Evolutionary conservation across 108 stramenopile species (phyloP), one percentile per base, ranked within the genome.

Genomic region (Cyclotella choctawhatcheeana): DNA sequence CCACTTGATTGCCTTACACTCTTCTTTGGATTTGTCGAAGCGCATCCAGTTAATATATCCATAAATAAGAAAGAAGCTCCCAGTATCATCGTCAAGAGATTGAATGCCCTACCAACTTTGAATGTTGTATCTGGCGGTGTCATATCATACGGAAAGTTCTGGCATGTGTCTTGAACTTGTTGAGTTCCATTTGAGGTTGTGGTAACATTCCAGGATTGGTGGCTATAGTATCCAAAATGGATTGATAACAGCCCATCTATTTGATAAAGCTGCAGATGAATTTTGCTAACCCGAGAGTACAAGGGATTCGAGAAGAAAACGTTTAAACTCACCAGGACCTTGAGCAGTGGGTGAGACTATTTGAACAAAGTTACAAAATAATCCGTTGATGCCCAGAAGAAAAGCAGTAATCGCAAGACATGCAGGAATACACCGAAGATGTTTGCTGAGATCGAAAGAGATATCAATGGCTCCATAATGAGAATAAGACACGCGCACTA

Each of bases 211-310:
- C 55, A 56, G 12, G 55, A 56, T 30, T 56, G 55, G 31, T 56
- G 55, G 10, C 55, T 56, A 12, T 18, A 56, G 55, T 56, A 56
- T 14, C 55, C 55, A 18, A 56, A 56, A n/a, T 56, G 55, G n/a
- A 56, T 29, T 14, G 55, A 10, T 13, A 56, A 12, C 0, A 30
- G 55, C 1, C 13, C 27, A 12, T n/a, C 55, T 12, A 12, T 27
- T 1, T 8, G 12, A 14, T 56, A 12, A 14, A 31, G 29, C n/a
- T n/a, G n/a, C n/a, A n/a, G n/a, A n/a, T n/a, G n/a, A n/a, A n/a
- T n/a, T n/a, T n/a, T n/a, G n/a, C n/a, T n/a, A n/a, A n/a, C n/a
- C n/a, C n/a, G n/a, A n/a, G n/a, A n/a, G n/a, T n/a, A n/a, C n/a
- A n/a, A n/a, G n/a, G n/a, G n/a, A n/a, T n/a, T n/a, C n/a, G n/a